Conservation (phyloP, 1,284 basidiomycete species). For the Ceratobasidium sp. region DNA sequence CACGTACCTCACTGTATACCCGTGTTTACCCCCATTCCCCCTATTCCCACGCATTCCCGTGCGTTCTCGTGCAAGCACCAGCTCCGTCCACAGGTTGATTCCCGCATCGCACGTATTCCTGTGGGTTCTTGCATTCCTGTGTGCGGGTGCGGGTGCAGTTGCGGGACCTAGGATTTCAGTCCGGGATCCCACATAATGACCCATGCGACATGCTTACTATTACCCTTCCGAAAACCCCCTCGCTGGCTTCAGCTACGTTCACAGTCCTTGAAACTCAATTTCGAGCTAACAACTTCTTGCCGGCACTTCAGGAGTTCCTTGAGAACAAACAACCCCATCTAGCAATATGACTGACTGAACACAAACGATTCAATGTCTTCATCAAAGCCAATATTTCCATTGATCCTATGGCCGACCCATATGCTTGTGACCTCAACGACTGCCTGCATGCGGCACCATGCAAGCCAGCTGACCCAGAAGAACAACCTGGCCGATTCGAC, state of each 20-base stretch:
- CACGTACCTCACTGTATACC: no score
- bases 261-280: neutral
- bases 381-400: conserved; percentile 4
- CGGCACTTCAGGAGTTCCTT: neutral
- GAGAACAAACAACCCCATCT: neutral
- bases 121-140: no score
- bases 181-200: no score
- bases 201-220: no score
- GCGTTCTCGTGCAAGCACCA: no score
- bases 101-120: no score
- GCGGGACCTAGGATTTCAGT: no score
- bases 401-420: neutral
- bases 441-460: neutral
- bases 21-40: no score
- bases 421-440: neutral
- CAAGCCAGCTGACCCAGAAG: neutral
- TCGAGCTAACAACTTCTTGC: neutral
- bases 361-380: neutral
- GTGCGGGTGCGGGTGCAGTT: no score
- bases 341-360: neutral
- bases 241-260: neutral
- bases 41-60: no score
- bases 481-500: neutral
- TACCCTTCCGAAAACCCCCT: neutral
- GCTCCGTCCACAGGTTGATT: no score